Conservation (phyloP, 805 yeast genomes). For the Blastobotrys terrestris region DNA sequence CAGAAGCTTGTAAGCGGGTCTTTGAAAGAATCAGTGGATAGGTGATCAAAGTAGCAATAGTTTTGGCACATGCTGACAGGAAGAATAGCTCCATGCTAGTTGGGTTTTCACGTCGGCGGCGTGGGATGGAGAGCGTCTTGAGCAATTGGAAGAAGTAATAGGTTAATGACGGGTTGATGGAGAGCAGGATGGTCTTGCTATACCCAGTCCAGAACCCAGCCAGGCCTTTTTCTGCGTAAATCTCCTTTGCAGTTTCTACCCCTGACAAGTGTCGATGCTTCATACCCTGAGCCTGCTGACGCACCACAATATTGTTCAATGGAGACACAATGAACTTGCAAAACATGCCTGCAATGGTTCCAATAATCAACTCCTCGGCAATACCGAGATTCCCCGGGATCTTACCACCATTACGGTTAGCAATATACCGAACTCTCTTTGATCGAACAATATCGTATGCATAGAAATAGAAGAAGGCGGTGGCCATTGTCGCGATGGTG, state of each 20-base stretch:
- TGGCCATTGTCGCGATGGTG: conserved; percentile 25
- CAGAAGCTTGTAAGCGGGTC: conserved; percentile 58
- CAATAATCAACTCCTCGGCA: conserved; percentile 27
- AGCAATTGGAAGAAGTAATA: conserved; percentile 30
- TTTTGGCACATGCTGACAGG: conserved; percentile 64
- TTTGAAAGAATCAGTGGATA: conserved; percentile 76
- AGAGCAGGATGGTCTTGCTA: conserved; percentile 26
- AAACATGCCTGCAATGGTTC: conserved; percentile 29
- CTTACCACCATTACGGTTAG: conserved; percentile 15
- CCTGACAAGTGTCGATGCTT: conserved; percentile 11
- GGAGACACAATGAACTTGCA: conserved; percentile 30
- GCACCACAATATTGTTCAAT: conserved; percentile 26
- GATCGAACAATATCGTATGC: conserved; percentile 28
- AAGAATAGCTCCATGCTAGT: conserved; percentile 46
- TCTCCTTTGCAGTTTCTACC: conserved; percentile 14
- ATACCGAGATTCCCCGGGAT: conserved; percentile 26
- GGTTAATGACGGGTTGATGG: conserved; percentile 30
- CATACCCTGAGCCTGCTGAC: conserved; percentile 21
- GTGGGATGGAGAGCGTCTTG: conserved; percentile 19
- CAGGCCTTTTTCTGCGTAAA: conserved; percentile 26
- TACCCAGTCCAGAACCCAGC: conserved; percentile 32
- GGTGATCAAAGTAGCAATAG: conserved; percentile 55
- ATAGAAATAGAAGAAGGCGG: conserved; percentile 30
- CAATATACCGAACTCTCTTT: conserved; percentile 17
- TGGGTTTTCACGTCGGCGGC: conserved; percentile 21